Evolutionary conservation across 257 asterid genomes (phyloP).

Genomic region (Plectranthus barbatus): DNA sequence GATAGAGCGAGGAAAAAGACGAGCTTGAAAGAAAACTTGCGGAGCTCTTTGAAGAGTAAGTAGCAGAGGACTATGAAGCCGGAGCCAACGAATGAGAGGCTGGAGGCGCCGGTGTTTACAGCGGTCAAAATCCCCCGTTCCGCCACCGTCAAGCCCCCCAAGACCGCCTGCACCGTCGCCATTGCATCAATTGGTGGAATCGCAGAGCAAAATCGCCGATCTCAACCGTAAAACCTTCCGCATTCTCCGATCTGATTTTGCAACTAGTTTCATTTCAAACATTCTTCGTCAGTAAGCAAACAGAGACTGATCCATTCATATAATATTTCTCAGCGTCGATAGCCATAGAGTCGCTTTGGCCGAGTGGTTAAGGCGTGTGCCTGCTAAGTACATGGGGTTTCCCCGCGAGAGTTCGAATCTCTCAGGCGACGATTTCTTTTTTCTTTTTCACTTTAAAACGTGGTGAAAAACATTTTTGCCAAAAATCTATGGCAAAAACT

Average conservation of each 20-base stretch:
- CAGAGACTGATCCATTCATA: neutral
- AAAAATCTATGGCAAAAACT: no score
- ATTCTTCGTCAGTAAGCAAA: conserved; percentile 5
- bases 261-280: neutral
- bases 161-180: conserved; percentile 78
- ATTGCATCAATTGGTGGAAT: conserved; percentile 22
- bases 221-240: conserved; percentile 7
- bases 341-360: conserved; percentile 46
- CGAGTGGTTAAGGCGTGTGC: conserved; percentile 79
- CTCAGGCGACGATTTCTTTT: conserved; percentile 90
- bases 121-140: conserved; percentile 65
- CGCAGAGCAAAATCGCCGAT: neutral
- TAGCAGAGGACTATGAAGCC: conserved; percentile 95
- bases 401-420: conserved; percentile 99
- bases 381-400: conserved; percentile 92
- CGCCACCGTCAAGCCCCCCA: conserved; percentile 63
- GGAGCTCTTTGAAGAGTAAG: conserved; percentile 80
- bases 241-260: conserved; percentile 2
- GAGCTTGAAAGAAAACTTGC: conserved; percentile 96
- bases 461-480: no score
- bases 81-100: conserved; percentile 77
- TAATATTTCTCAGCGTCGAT: accelerated
- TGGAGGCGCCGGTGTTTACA: conserved; percentile 78
- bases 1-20: conserved; percentile 98
- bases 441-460: no score